Evolutionary conservation across 495 filamentous ascomycete genomes (phyloP).

Genomic region (Acidomyces sp.): DNA sequence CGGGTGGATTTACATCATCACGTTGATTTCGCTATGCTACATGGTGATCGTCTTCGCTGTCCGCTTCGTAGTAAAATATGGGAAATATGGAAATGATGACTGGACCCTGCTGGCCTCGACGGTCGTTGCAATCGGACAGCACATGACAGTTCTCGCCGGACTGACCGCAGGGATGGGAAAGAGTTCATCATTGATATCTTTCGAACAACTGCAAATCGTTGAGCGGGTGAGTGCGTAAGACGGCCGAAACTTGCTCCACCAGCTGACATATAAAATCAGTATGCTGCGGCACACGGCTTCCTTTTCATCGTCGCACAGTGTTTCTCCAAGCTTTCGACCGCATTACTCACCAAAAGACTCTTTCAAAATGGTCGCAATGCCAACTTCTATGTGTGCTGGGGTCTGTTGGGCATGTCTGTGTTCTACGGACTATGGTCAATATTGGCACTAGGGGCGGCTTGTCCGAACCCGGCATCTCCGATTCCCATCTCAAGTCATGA

Average conservation of each 20-base stretch:
- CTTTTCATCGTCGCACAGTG: background rate
- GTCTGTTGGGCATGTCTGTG: background rate
- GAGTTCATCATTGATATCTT: background rate
- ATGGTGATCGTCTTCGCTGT: background rate
- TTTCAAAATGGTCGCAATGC: background rate
- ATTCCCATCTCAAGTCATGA: background rate
- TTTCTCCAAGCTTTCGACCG: background rate
- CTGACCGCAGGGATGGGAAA: background rate
- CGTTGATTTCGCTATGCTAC: conserved; percentile 1
- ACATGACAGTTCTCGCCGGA: background rate
- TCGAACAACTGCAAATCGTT: background rate
- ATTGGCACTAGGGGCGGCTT: background rate
- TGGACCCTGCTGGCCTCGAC: background rate
- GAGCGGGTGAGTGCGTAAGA: too few relatives aligned
- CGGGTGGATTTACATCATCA: conserved; percentile 1
- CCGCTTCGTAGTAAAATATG: conserved; percentile 1
- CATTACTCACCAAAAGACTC: conserved; percentile 1
- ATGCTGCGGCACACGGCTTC: background rate
- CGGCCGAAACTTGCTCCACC: too few relatives aligned
- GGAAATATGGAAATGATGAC: background rate
- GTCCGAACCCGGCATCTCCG: background rate
- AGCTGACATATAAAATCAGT: too few relatives aligned
- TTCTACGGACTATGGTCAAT: conserved; percentile 1
- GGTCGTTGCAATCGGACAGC: background rate
- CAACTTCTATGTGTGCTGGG: conserved; percentile 1